Conservation (phyloP, 768 basidiomycete genomes). For the Auriscalpium orientale region DNA sequence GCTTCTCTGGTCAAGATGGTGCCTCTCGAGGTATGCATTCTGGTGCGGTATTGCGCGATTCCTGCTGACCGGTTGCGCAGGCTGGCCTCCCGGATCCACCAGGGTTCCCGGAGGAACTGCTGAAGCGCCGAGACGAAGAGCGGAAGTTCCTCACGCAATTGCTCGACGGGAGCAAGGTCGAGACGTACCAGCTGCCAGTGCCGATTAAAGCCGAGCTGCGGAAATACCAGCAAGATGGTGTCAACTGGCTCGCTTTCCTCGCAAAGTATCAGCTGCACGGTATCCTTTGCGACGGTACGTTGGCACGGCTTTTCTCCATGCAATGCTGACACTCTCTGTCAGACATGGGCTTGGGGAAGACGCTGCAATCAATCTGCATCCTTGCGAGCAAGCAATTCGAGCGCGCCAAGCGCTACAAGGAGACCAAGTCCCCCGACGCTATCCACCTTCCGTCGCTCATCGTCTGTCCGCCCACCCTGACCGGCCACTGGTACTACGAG, state of each 20-base stretch:
- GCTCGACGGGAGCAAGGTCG: conserved; percentile 91
- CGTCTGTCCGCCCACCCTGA: conserved; percentile 93
- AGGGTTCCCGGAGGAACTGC: conserved; percentile 81
- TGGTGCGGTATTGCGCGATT: background rate
- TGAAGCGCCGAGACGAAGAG: conserved; percentile 81
- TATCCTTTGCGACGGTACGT: conserved; percentile 90
- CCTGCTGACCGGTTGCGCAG: conserved; percentile 30
- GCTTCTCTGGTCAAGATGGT: conserved; percentile 98
- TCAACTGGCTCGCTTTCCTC: conserved; percentile 97
- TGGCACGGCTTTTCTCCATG: background rate
- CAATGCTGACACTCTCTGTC: conserved; percentile 7
- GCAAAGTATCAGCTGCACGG: conserved; percentile 98
- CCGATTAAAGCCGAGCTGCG: conserved; percentile 89
- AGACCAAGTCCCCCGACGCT: conserved; percentile 63
- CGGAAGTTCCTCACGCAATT: conserved; percentile 89
- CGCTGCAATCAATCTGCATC: conserved; percentile 95
- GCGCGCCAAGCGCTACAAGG: conserved; percentile 58
- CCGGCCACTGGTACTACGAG: conserved; percentile 99
- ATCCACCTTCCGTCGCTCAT: conserved; percentile 91
- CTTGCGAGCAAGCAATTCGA: conserved; percentile 91
- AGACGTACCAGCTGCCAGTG: conserved; percentile 81
- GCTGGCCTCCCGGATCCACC: conserved; percentile 95
- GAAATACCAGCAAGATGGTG: conserved; percentile 96
- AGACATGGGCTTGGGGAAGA: conserved; percentile 99
- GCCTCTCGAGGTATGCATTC: conserved; percentile 72